Evolutionary conservation across 2,329 filamentous ascomycete genomes (phyloP), one percentile per base, ranked within the genome.

Genomic region (Aspergillus proliferans): DNA sequence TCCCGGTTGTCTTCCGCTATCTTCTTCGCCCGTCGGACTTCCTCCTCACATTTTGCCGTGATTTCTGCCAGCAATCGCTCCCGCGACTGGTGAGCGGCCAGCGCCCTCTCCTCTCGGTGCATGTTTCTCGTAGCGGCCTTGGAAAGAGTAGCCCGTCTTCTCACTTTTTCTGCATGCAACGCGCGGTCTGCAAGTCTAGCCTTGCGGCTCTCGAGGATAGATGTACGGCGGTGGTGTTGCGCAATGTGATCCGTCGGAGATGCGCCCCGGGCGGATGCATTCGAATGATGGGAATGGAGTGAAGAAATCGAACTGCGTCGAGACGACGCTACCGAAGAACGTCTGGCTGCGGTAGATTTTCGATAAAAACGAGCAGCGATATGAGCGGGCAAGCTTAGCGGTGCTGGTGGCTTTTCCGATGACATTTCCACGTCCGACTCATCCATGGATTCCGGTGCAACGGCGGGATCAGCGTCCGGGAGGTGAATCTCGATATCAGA

Each of bases 1-100:
- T 84, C 81, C 59, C 81, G 80, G 58, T 81, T 82, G 53, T 85
- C 82, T 66, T 85, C 82, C 7, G 82, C 82, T 47, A 84, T 78
- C 65, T 82, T 80, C 72, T 85, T 85, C 40, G 82, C 82, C 36
- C 81, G 74, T 52, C 78, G 74, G 26, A 85, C 82, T 62, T 85
- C 81, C 59, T 84, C 82, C 49, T 83, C 82, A 60, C 82, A 85
- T 63, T 79, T 76, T 53, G 82, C 81, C 6, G 82, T 78, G 9
- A 85, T 82, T 56, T 84, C 81, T 3, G 82, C 82, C 45, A 85
- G 65, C 50, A 83, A 74, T 53, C 79, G 79, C 69, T 85, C 81
- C 49, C 83, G 77, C 15, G 82, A 79, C 47, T 83, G 73, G 56
- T 85, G 77, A 19, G 82, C 82, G 22, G 82, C 82, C 58, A 83